Conservation (phyloP, 2,329 filamentous ascomycete species). For the Curvularia verruculosa region DNA sequence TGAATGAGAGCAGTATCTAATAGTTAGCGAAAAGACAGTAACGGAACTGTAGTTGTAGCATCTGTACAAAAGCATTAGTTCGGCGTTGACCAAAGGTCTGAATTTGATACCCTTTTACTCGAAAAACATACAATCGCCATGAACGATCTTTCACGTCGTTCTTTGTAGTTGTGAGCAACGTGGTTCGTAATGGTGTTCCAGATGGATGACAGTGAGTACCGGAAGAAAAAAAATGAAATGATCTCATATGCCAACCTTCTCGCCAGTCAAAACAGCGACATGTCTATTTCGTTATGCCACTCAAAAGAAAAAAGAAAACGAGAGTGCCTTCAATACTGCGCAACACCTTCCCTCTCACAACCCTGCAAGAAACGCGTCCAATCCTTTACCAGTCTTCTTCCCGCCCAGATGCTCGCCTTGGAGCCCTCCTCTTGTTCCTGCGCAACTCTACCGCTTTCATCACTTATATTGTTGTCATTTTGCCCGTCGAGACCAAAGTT, state of each 20-base stretch:
- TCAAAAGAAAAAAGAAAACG: background rate
- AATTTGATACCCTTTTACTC: slow-evolving; percentile 3
- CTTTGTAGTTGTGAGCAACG: background rate
- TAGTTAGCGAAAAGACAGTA: background rate
- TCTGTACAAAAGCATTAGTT: background rate
- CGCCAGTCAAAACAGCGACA: background rate
- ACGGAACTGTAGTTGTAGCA: background rate
- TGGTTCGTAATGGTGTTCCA: background rate
- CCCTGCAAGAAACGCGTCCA: slow-evolving; percentile 21
- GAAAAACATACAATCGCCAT: background rate
- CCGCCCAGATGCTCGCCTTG: slow-evolving; percentile 20
- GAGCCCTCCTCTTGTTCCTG: background rate
- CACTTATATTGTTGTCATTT: background rate
- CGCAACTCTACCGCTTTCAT: background rate
- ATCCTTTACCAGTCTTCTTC: slow-evolving; percentile 18
- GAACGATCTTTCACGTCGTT: background rate
- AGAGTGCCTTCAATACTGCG: slow-evolving; percentile 13
- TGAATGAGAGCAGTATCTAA: background rate
- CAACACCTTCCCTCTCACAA: slow-evolving; percentile 32
- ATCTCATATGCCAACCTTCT: background rate
- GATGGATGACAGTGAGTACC: background rate
- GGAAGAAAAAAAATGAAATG: background rate
- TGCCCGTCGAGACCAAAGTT: slow-evolving; percentile 9
- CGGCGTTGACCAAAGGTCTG: background rate
- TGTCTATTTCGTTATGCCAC: background rate